Evolutionary conservation across 2,329 filamentous ascomycete genomes (phyloP).

Genomic region (Fusarium sp.): DNA sequence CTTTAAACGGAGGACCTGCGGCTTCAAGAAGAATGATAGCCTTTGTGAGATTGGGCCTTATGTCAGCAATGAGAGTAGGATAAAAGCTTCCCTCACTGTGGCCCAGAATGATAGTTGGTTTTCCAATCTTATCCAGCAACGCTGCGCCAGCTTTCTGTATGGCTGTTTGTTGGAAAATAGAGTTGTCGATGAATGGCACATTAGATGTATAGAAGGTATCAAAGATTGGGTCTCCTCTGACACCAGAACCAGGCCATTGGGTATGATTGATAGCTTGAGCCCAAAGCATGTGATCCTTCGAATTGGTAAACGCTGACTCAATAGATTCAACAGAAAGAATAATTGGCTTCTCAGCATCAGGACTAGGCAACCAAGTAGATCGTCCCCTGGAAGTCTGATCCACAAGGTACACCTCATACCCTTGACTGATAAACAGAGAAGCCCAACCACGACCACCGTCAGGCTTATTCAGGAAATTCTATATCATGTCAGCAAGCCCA

Average conservation of each 20-base stretch:
- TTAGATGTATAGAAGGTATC: conserved; percentile 42
- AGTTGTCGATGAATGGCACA: conserved; percentile 39
- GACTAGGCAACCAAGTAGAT: conserved; percentile 32
- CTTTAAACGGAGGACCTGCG: conserved; percentile 59
- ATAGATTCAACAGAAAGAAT: conserved; percentile 35
- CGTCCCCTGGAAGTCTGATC: conserved; percentile 41
- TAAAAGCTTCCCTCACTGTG: conserved; percentile 60
- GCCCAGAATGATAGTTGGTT: conserved; percentile 53
- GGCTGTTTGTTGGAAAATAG: conserved; percentile 28
- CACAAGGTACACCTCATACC: conserved; percentile 41
- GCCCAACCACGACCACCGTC: conserved; percentile 41
- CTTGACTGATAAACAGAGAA: conserved; percentile 34
- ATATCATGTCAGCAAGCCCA: not conserved
- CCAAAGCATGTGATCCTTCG: conserved; percentile 34
- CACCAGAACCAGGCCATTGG: conserved; percentile 38
- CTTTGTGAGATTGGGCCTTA: conserved; percentile 54
- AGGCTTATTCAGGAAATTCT: conserved; percentile 44
- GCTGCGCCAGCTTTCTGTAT: conserved; percentile 49
- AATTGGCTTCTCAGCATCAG: conserved; percentile 14
- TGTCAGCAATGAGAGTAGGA: conserved; percentile 46
- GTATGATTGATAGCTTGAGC: conserved; percentile 40
- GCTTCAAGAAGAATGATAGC: conserved; percentile 59
- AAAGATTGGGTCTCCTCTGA: conserved; percentile 31
- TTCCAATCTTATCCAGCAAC: conserved; percentile 57
- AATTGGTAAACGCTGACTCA: conserved; percentile 36